Conservation (phyloP, 1,284 basidiomycete genomes). For the Cryptococcus hybrid region DNA sequence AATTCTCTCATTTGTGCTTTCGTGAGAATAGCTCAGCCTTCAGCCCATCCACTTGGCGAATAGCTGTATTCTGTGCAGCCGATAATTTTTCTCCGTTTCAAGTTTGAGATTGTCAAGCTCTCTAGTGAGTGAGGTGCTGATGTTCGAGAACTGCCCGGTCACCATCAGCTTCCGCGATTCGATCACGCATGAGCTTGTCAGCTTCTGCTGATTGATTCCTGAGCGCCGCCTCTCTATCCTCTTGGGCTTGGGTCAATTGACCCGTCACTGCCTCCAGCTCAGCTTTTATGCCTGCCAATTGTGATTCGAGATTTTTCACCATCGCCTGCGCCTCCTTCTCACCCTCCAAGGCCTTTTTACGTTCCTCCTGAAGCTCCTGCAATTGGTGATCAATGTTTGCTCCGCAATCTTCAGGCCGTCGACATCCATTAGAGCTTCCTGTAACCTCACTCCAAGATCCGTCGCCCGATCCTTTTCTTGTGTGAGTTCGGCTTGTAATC, state of each 20-base stretch:
- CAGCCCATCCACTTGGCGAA: conserved; percentile 46
- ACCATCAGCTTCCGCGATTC: conserved; percentile 85
- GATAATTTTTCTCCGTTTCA: conserved; percentile 45
- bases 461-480: conserved; percentile 57
- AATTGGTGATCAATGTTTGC: conserved; percentile 56
- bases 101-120: conserved; percentile 41
- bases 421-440: conserved; percentile 65
- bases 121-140: conserved; percentile 69
- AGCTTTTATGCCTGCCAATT: conserved; percentile 56
- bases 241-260: conserved; percentile 63
- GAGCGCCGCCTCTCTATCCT: conserved; percentile 72
- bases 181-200: conserved; percentile 78
- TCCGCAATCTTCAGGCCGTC: conserved; percentile 57
- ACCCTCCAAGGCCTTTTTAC: conserved; percentile 63
- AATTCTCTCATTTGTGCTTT: conserved; percentile 47
- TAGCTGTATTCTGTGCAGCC: conserved; percentile 38
- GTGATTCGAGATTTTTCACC: conserved; percentile 68
- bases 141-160: conserved; percentile 85
- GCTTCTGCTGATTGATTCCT: conserved; percentile 73
- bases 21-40: conserved; percentile 48
- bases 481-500: conserved; percentile 54
- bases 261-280: conserved; percentile 52
- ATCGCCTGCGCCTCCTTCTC: conserved; percentile 70
- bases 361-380: conserved; percentile 66
- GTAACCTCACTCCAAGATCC: conserved; percentile 55